Percentiles rank a stretch among this genome's conserved stretches.
phyloP scores from a whole-genome alignment of 768 basidiomycete species.

The Butyriboletus loyo region DNA sequence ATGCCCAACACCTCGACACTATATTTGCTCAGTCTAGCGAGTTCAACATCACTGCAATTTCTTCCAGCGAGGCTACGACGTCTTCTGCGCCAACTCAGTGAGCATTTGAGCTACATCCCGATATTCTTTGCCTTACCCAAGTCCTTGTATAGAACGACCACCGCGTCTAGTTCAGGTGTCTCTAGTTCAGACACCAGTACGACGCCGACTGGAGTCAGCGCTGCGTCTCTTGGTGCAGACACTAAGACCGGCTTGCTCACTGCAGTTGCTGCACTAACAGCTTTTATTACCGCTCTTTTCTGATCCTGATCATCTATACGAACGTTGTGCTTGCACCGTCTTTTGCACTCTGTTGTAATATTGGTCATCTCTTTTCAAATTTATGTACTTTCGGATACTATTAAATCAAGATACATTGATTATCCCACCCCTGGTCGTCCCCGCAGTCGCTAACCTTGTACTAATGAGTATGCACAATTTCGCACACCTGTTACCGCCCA shows the following conservation, averaged over 20 bases:
- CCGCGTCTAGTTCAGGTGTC: not conserved
- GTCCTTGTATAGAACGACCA: conserved; percentile 6
- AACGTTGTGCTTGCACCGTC: not conserved
- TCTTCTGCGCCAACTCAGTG: conserved; percentile 12
- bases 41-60: conserved; percentile 47
- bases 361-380: not conserved
- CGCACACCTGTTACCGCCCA: conserved; percentile 84
- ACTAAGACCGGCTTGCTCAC: conserved; percentile 33
- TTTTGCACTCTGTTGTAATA: not conserved
- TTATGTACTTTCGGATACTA: not conserved
- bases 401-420: not conserved
- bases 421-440: too few relatives aligned
- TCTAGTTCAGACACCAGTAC: conserved; percentile 26
- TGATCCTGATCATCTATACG: conserved; percentile 9
- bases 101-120: conserved; percentile 1
- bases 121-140: not conserved
- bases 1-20: conserved; percentile 40
- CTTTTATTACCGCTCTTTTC: conserved; percentile 25
- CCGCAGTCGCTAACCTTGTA: too few relatives aligned
- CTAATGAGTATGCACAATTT: conserved; percentile 33
- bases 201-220: conserved; percentile 28
- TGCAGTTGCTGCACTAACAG: conserved; percentile 36
- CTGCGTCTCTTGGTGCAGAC: conserved; percentile 29
- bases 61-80: conserved; percentile 18
- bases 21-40: conserved; percentile 71